Evolutionary conservation across 768 basidiomycete genomes (phyloP).

Genomic region (Mycena capillaripes): DNA sequence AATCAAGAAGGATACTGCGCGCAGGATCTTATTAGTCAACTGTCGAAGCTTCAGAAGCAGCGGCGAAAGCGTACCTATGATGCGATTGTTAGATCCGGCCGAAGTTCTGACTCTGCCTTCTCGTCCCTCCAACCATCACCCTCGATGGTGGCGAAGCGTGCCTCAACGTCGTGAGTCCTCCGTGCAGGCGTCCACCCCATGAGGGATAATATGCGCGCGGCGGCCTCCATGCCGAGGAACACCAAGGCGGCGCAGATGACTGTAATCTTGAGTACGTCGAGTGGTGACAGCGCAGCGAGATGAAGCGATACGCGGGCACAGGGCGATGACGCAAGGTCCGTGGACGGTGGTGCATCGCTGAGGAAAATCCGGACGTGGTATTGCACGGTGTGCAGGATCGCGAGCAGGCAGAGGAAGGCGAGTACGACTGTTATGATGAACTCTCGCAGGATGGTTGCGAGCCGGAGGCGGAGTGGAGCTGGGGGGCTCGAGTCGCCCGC

Average conservation of each 20-base stretch:
- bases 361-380: slow-evolving; percentile 19
- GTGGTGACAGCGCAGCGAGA: neutral
- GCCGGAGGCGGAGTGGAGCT: neutral
- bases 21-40: too few species aligned
- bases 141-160: neutral
- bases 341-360: neutral
- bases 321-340: neutral
- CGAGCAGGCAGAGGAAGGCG: slow-evolving; percentile 14
- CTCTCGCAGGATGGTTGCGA: slow-evolving; percentile 8
- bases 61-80: neutral
- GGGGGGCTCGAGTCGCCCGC: too few species aligned
- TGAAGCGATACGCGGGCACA: neutral
- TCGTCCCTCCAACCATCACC: neutral
- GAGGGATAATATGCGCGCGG: neutral
- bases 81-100: neutral
- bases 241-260: neutral
- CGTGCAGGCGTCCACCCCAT: neutral
- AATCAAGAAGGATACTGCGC: too few species aligned
- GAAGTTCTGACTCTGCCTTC: neutral
- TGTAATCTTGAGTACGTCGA: slow-evolving; percentile 1
- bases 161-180: neutral
- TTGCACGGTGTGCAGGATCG: neutral
- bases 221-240: slow-evolving; percentile 3
- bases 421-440: slow-evolving; percentile 13
- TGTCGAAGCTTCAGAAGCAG: too few species aligned